Percentiles rank a stretch among this genome's conserved stretches.
phyloP scores from a whole-genome alignment of 305 asterid genomes.

The Solanum chacoense region DNA sequence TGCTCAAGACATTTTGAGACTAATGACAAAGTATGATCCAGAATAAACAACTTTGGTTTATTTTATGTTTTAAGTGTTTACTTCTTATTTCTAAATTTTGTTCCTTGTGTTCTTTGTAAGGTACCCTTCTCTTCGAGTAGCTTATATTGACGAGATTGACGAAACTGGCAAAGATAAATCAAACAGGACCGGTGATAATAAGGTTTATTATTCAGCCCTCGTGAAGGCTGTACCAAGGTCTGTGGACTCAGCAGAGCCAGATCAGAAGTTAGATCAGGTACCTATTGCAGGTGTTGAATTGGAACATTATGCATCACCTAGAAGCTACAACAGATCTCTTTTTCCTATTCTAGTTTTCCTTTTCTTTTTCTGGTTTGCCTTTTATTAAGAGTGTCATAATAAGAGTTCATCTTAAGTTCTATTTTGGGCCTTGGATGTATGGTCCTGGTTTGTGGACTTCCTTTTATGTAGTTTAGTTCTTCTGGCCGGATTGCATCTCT shows the following conservation, averaged over 20 bases:
- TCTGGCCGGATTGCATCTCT: not conserved
- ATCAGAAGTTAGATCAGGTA: constrained; percentile 94
- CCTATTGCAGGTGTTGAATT: not conserved
- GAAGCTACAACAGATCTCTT: not conserved
- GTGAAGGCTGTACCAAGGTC: constrained; percentile 94
- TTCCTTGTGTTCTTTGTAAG: constrained; percentile 37
- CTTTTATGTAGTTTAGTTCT: not conserved
- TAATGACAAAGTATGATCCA: constrained; percentile 72
- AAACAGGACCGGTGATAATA: constrained; percentile 59
- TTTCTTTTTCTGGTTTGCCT: not conserved
- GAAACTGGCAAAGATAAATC: constrained; percentile 51
- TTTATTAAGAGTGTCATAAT: not conserved
- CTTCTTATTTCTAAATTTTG: constrained; percentile 1
- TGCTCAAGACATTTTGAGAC: constrained; percentile 81
- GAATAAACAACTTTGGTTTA: constrained; percentile 3
- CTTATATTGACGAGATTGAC: constrained; percentile 92
- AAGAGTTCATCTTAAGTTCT: not conserved
- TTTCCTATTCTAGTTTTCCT: not conserved
- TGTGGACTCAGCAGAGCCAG: constrained; percentile 81
- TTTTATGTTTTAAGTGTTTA: constrained; percentile 3
- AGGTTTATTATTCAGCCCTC: constrained; percentile 87
- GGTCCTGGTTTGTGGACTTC: not conserved
- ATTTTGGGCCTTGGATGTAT: not conserved
- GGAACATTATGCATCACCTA: not conserved
- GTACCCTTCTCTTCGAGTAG: constrained; percentile 96